A percentile compares a stretch with the other conserved stretches of the same genome.
These are phyloP conservation scores for Dioscorea cayenensis DNA, from an alignment of 116 monocot genomes.

Conservation along the genomic window DNA sequence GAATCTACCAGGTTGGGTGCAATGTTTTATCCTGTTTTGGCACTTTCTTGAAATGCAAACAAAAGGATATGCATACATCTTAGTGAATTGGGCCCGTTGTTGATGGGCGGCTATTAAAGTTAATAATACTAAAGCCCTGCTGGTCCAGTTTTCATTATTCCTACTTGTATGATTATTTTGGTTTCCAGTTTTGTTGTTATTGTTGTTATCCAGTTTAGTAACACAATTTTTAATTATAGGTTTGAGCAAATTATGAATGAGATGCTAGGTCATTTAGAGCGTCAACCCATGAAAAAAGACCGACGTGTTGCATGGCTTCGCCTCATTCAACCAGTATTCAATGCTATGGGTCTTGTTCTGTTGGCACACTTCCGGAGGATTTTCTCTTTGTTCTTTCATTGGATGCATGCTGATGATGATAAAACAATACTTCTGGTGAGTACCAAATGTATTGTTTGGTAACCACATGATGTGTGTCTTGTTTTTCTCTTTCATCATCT, in stretches of 20 bases:
- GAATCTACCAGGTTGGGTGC: too few relatives aligned
- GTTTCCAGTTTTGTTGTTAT: not conserved
- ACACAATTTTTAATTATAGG: conserved; percentile 27
- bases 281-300: conserved; percentile 68
- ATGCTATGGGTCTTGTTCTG: conserved; percentile 78
- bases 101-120: too few relatives aligned
- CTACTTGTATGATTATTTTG: not conserved
- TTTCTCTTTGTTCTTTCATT: conserved; percentile 82
- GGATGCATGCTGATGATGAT: conserved; percentile 93
- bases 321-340: conserved; percentile 68
- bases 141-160: not conserved
- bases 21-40: too few relatives aligned
- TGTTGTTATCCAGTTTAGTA: not conserved
- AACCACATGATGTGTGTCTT: not conserved
- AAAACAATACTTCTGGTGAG: conserved; percentile 78
- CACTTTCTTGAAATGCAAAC: too few relatives aligned
- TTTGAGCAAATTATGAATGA: conserved; percentile 73
- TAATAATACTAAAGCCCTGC: too few relatives aligned
- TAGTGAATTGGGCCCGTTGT: too few relatives aligned
- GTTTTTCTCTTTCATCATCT: not conserved
- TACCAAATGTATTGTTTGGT: not conserved
- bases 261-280: conserved; percentile 92
- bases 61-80: too few relatives aligned
- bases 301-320: conserved; percentile 75
- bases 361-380: conserved; percentile 80